phyloP scores from a whole-genome alignment of 805 yeast genomes.

The Suhomyces prunicola region DNA sequence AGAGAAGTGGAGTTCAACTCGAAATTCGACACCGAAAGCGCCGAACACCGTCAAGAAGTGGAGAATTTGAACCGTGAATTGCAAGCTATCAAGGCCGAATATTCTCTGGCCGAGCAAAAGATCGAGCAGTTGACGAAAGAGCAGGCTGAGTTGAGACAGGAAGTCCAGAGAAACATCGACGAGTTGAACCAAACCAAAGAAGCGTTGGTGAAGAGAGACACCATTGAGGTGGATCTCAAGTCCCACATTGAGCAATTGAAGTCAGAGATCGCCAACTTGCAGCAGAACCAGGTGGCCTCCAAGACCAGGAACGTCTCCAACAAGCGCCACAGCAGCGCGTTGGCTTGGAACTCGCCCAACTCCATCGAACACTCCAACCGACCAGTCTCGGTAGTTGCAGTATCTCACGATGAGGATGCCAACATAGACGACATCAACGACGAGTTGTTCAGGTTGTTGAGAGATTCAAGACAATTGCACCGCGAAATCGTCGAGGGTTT shows the following conservation, averaged over 20 bases:
- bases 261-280: slow-evolving; percentile 47
- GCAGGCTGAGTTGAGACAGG: slow-evolving; percentile 61
- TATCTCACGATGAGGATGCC: slow-evolving; percentile 50
- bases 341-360: slow-evolving; percentile 31
- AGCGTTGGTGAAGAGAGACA: slow-evolving; percentile 55
- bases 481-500: slow-evolving; percentile 84
- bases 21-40: slow-evolving; percentile 42
- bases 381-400: slow-evolving; percentile 62
- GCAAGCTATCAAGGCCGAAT: slow-evolving; percentile 50
- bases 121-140: slow-evolving; percentile 58
- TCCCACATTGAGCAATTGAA: slow-evolving; percentile 56
- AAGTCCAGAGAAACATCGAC: slow-evolving; percentile 57
- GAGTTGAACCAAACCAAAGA: slow-evolving; percentile 61
- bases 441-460: slow-evolving; percentile 66
- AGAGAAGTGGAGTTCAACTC: slow-evolving; percentile 54
- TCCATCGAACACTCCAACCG: slow-evolving; percentile 46
- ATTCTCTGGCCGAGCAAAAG: slow-evolving; percentile 54
- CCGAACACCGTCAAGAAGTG: slow-evolving; percentile 48
- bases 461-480: slow-evolving; percentile 70
- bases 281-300: slow-evolving; percentile 27
- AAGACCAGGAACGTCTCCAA: slow-evolving; percentile 32
- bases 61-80: slow-evolving; percentile 55
- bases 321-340: slow-evolving; percentile 41
- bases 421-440: slow-evolving; percentile 68
- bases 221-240: slow-evolving; percentile 64